Conservation (phyloP, 768 basidiomycete genomes). For the Pisolithus albus region DNA sequence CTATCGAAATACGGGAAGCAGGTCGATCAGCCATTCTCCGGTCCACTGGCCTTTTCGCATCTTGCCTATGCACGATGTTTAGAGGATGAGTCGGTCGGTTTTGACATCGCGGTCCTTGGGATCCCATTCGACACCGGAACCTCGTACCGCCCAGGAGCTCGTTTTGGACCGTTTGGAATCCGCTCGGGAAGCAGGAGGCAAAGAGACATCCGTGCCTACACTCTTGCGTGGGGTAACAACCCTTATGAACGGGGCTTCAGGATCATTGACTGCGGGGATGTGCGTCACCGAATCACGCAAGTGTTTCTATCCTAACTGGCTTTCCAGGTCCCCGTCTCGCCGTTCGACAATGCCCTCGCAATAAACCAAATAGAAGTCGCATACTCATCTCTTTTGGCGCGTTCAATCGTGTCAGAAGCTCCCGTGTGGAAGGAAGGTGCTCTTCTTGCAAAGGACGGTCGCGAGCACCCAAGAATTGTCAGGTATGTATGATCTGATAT, state of each 20-base stretch:
- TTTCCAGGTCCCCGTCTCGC: conserved; percentile 60
- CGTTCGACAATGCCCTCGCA: conserved; percentile 79
- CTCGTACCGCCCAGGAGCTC: conserved; percentile 54
- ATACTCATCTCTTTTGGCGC: conserved; percentile 67
- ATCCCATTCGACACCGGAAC: conserved; percentile 74
- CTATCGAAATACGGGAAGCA: conserved; percentile 68
- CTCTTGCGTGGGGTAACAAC: conserved; percentile 63
- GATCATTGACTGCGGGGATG: conserved; percentile 82
- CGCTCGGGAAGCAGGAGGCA: conserved; percentile 73
- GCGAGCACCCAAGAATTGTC: conserved; percentile 68
- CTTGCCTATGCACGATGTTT: conserved; percentile 68
- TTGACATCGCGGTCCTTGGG: conserved; percentile 77
- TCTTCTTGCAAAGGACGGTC: conserved; percentile 47
- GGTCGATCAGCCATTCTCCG: conserved; percentile 69
- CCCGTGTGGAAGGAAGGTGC: conserved; percentile 22
- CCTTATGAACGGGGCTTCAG: conserved; percentile 53
- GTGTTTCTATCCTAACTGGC: background rate
- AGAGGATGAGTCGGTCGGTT: conserved; percentile 43
- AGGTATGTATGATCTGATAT: conserved; percentile 33
- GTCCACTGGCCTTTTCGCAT: conserved; percentile 79
- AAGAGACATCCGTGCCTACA: conserved; percentile 53
- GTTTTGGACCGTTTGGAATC: conserved; percentile 84
- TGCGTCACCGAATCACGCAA: conserved; percentile 19
- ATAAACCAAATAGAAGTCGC: conserved; percentile 85
- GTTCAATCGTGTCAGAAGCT: conserved; percentile 33